These are phyloP conservation scores for Colletotrichum scovillei DNA, from an alignment of 2,329 filamentous ascomycete species.

Conservation along the genomic window DNA sequence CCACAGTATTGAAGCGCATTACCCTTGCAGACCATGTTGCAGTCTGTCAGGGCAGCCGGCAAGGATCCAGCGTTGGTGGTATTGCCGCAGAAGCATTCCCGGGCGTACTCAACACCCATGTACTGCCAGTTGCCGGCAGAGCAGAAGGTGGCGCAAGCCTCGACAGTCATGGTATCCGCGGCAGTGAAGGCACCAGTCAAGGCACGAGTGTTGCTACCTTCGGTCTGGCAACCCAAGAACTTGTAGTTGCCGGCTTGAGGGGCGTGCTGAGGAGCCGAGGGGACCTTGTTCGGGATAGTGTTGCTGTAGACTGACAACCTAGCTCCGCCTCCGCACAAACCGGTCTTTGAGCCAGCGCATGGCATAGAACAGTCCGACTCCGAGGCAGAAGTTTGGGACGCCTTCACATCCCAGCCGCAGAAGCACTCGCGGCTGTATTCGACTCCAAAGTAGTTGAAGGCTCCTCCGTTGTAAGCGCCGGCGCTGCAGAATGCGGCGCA, in stretches of 20 bases:
- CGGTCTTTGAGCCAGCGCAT: constrained; percentile 30
- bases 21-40: constrained; percentile 39
- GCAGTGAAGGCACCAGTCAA: constrained; percentile 33
- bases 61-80: constrained; percentile 34
- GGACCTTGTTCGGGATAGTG: constrained; percentile 29
- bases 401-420: constrained; percentile 38
- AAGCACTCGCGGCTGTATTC: constrained; percentile 40
- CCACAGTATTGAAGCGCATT: constrained; percentile 37
- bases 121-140: constrained; percentile 34
- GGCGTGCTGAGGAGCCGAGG: constrained; percentile 33
- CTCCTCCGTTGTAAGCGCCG: constrained; percentile 31
- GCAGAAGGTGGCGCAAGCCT: constrained; percentile 41
- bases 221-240: constrained; percentile 40
- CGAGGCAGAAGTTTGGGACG: constrained; percentile 25
- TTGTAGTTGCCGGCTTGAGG: constrained; percentile 34
- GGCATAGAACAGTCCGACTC: constrained; percentile 37
- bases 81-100: constrained; percentile 44
- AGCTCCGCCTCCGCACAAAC: constrained; percentile 36
- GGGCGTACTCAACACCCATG: constrained; percentile 42
- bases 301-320: constrained; percentile 41
- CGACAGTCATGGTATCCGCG: constrained; percentile 41
- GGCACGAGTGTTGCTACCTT: constrained; percentile 37
- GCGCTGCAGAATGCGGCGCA: constrained; percentile 41
- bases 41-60: constrained; percentile 31
- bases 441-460: constrained; percentile 42